Evolutionary conservation across 805 yeast genomes (phyloP), one percentile per base, ranked within the genome.

Genomic region (Metschnikowia gruessii): DNA sequence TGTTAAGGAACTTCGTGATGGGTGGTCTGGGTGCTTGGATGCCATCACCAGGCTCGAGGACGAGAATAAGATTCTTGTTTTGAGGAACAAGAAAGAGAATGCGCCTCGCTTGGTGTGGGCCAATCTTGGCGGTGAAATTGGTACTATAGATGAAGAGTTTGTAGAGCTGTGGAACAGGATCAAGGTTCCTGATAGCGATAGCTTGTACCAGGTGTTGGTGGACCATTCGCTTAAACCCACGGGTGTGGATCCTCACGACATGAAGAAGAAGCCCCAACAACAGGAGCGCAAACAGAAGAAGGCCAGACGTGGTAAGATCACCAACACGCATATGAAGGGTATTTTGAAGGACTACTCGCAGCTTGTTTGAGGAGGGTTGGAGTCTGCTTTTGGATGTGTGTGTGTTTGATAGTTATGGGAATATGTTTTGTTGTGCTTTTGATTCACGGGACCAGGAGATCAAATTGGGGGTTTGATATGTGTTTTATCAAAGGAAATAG

Each of bases 281-380:
- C 76, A 74, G 34, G 83, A 81, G 54, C 81, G 85, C 64, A 92
- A 90, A 69, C 90, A 85, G 64, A 89, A 89, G 79, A 91, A 87
- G 67, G 87, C 95, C 42, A 82, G 98, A 68, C 80, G 90, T 61
- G 95, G 96, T 38, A 94, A 90, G 74, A 81, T 94, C 59, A 94
- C 99, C 10, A 94, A 94, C 65, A 85, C 95, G 2, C 99, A 94
- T 67, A 86, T 94, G 95, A 85, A 90, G 64, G 98, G 97, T 47
- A 85, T 94, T 19, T 80, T 94, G 62, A 89, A 87, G 67, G 99
- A 94, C 61, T 94, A 90, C 49, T 66, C 75, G 10, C 74, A 68
- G 47, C 49, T 69, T 37, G 72, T 66, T 5, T 67, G 31, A 21
- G 24, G n/a, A n/a, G n/a, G n/a, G n/a, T n/a, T n/a, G n/a, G n/a